Conservation (phyloP, 345 rosid genomes). For the Litchi chinensis region DNA sequence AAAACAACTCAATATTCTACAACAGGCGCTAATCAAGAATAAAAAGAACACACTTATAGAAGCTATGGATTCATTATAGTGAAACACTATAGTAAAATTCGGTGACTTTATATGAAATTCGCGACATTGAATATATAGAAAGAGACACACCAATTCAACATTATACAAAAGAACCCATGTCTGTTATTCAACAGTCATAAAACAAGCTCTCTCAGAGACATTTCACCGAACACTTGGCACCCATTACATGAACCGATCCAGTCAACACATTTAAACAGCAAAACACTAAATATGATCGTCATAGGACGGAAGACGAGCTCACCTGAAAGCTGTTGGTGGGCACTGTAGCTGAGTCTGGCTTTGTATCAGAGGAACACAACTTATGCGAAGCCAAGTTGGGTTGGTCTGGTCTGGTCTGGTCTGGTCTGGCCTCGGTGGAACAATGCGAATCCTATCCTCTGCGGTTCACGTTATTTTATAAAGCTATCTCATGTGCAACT, state of each 20-base stretch:
- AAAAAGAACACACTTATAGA: neutral
- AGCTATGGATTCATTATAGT: too few relatives aligned
- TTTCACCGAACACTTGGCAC: constrained; percentile 6
- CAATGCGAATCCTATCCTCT: too few relatives aligned
- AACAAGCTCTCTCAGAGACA: neutral
- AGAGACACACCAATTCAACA: neutral
- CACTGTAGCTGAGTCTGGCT: neutral
- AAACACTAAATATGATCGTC: neutral
- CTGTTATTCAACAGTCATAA: neutral
- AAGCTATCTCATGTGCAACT: too few relatives aligned
- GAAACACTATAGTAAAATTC: too few relatives aligned
- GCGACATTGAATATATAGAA: neutral
- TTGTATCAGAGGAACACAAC: neutral
- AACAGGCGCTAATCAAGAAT: too few relatives aligned
- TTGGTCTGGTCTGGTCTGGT: too few relatives aligned
- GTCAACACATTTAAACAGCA: neutral
- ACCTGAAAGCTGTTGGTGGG: neutral
- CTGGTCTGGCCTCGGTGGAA: too few relatives aligned
- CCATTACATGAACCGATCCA: neutral
- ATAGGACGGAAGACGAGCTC: neutral
- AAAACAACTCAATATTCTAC: neutral
- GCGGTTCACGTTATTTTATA: too few relatives aligned
- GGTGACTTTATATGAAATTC: neutral
- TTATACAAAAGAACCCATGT: neutral
- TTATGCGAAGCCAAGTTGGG: too few relatives aligned